phyloP scores from a whole-genome alignment of 148 eudicot species.

The Persicaria maculosa region DNA sequence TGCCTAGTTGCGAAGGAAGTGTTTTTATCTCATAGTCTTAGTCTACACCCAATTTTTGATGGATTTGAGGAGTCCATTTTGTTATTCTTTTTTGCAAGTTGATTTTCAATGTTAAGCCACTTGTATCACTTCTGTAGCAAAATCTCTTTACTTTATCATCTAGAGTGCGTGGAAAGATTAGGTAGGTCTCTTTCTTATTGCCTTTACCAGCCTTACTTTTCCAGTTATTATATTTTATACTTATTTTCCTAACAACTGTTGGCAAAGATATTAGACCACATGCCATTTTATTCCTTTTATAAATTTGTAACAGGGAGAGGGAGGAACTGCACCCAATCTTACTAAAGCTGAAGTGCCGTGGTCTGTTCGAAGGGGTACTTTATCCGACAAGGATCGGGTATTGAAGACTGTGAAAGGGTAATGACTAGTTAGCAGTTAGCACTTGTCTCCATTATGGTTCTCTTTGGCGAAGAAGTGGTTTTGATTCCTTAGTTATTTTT shows the following conservation, averaged over 20 bases:
- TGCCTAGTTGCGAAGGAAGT: too few relatives aligned
- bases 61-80: neutral
- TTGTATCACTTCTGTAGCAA: neutral
- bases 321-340: slow-evolving; percentile 60
- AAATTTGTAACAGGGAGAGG: slow-evolving; percentile 27
- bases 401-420: slow-evolving; percentile 97
- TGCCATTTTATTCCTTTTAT: neutral
- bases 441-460: neutral
- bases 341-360: slow-evolving; percentile 91
- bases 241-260: too few relatives aligned
- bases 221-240: too few relatives aligned
- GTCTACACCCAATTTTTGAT: neutral
- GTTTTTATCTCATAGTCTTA: neutral
- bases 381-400: slow-evolving; percentile 81
- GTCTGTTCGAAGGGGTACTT: slow-evolving; percentile 71
- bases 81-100: neutral
- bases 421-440: slow-evolving; percentile 7
- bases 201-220: too few relatives aligned
- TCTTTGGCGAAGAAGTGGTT: neutral
- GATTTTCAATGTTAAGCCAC: neutral
- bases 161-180: neutral
- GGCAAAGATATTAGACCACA: too few relatives aligned
- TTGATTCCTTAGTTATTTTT: neutral
- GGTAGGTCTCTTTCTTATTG: too few relatives aligned
- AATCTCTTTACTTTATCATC: neutral